Evolutionary conservation across 164 flowering plant genomes (phyloP).

Genomic region (Macadamia integrifolia): DNA sequence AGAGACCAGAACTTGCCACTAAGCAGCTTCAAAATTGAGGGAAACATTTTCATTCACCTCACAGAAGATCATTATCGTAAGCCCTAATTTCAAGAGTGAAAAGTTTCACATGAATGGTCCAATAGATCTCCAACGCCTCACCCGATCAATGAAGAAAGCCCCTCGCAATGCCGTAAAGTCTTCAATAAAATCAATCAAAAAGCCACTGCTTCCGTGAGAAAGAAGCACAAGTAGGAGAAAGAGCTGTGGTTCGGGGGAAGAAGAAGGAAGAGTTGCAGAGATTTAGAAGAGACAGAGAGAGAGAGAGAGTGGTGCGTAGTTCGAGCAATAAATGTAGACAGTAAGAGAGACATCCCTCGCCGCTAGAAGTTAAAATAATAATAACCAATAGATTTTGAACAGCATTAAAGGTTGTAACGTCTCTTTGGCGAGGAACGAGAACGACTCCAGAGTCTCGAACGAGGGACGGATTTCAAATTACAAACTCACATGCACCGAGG

Average conservation of each 20-base stretch:
- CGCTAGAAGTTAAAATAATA: neutral
- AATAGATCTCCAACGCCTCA: neutral
- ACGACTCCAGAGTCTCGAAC: neutral
- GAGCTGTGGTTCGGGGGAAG: neutral
- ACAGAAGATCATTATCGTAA: slow-evolving; percentile 3
- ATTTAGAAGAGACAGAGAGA: neutral
- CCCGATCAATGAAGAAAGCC: neutral
- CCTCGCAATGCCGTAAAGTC: neutral
- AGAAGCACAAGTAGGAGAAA: slow-evolving; percentile 3
- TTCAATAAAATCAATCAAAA: neutral
- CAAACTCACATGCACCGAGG: slow-evolving; percentile 9
- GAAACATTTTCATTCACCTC: neutral
- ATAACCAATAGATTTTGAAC: slow-evolving; percentile 1
- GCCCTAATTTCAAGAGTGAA: neutral
- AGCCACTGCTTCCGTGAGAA: slow-evolving; percentile 2
- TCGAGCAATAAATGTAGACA: slow-evolving; percentile 41
- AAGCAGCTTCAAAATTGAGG: neutral
- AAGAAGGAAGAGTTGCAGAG: neutral
- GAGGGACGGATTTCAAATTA: slow-evolving; percentile 42
- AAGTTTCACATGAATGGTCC: slow-evolving; percentile 8
- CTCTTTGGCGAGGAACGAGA: slow-evolving; percentile 25
- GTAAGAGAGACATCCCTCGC: slow-evolving; percentile 2
- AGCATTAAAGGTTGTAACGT: slow-evolving; percentile 39
- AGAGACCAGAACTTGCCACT: neutral
- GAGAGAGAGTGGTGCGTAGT: slow-evolving; percentile 20